These are phyloP conservation scores for Sequoia sempervirens DNA, from an alignment of 75 land plant genomes.

Conservation along the genomic window DNA sequence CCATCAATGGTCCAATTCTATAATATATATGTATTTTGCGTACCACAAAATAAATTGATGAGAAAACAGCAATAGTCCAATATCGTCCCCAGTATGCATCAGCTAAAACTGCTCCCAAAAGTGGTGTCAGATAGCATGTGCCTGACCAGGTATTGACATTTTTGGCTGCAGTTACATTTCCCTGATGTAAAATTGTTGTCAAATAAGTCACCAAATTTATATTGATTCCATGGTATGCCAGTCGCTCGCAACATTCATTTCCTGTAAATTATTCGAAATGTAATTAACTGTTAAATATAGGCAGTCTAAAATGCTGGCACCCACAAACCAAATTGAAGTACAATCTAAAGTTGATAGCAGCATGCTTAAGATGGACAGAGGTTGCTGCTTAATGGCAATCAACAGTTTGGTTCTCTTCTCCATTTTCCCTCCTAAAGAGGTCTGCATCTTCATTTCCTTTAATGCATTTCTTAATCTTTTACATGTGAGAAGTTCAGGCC, in stretches of 20 bases:
- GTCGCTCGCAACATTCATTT: conserved; percentile 82
- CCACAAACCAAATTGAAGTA: conserved; percentile 43
- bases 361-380: not conserved
- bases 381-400: not conserved
- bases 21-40: not conserved
- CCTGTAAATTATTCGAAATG: conserved; percentile 25
- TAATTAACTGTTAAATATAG: not conserved
- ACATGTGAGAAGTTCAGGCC: not conserved
- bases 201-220: conserved; percentile 81
- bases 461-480: not conserved
- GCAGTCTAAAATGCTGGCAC: not conserved
- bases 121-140: conserved; percentile 83
- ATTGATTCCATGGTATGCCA: conserved; percentile 91
- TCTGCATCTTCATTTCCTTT: not conserved
- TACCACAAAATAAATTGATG: conserved; percentile 76
- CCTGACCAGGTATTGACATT: conserved; percentile 90
- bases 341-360: not conserved
- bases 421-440: not conserved
- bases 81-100: conserved; percentile 95
- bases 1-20: not conserved
- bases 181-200: conserved; percentile 60
- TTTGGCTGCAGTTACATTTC: conserved; percentile 77
- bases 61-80: conserved; percentile 77
- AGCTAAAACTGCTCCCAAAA: conserved; percentile 86
- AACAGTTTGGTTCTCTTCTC: not conserved